Evolutionary conservation across 257 asterid species (phyloP).

Genomic region (Solanum bukasovii): DNA sequence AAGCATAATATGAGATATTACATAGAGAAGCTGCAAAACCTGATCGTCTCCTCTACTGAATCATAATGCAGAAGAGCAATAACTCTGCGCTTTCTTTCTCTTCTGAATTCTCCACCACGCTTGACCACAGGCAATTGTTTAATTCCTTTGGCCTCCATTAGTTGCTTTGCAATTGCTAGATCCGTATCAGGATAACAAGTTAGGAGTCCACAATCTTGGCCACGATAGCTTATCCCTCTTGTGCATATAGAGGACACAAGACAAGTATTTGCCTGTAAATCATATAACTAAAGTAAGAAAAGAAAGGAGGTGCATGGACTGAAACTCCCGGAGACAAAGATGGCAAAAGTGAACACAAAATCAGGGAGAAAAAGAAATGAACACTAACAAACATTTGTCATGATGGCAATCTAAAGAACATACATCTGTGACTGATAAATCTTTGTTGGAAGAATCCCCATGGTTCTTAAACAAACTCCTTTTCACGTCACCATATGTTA

Average conservation of each 20-base stretch:
- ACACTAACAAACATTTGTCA: not conserved
- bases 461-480: slow-evolving; percentile 37
- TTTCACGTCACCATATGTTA: slow-evolving; percentile 74
- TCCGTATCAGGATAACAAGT: slow-evolving; percentile 86
- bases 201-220: slow-evolving; percentile 66
- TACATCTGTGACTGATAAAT: slow-evolving; percentile 42
- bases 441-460: slow-evolving; percentile 35
- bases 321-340: not conserved
- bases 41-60: slow-evolving; percentile 61
- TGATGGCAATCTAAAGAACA: slow-evolving; percentile 5
- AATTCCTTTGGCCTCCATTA: slow-evolving; percentile 94
- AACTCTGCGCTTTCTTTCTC: slow-evolving; percentile 49
- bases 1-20: not conserved
- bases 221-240: slow-evolving; percentile 65
- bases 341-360: not conserved
- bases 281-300: not conserved
- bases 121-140: slow-evolving; percentile 85
- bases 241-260: slow-evolving; percentile 73
- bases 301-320: not conserved
- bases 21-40: slow-evolving; percentile 29
- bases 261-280: slow-evolving; percentile 46
- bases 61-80: slow-evolving; percentile 69
- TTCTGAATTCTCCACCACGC: slow-evolving; percentile 46
- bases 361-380: not conserved
- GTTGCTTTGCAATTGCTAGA: slow-evolving; percentile 79